phyloP scores from a whole-genome alignment of 257 asterid genomes.

The Forsythia viridissima region DNA sequence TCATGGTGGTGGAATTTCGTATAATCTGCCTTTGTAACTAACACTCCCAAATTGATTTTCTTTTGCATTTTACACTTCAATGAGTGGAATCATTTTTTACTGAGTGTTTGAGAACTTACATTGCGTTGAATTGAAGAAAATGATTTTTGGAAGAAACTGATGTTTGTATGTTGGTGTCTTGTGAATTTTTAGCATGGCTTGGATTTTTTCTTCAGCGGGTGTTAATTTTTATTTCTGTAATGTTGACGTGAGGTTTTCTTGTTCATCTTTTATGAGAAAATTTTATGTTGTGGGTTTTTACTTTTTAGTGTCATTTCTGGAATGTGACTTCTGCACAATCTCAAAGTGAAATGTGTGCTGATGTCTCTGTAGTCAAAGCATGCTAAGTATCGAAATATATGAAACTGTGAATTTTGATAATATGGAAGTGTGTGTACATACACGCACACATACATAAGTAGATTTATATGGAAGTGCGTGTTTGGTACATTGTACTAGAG shows the following conservation, averaged over 20 bases:
- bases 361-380: neutral
- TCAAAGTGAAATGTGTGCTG: neutral
- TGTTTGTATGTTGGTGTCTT: neutral
- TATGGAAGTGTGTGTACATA: neutral
- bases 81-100: conserved; percentile 20
- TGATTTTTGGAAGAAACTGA: conserved; percentile 18
- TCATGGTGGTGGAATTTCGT: conserved; percentile 32
- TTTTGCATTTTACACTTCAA: too few relatives aligned
- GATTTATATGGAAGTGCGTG: neutral
- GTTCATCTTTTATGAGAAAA: neutral
- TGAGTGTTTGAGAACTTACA: conserved; percentile 1
- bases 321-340: neutral
- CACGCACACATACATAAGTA: too few relatives aligned
- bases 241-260: neutral
- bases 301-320: neutral
- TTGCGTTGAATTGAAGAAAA: conserved; percentile 11
- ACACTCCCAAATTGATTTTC: neutral
- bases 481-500: neutral
- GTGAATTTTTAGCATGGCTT: neutral
- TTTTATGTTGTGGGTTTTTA: neutral
- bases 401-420: neutral
- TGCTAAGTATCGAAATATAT: neutral
- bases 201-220: neutral
- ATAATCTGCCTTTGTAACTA: conserved; percentile 37
- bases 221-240: neutral